These are phyloP conservation scores for Leucosporidium creatinivorum DNA, from an alignment of 768 basidiomycete species.

Conservation along the genomic window DNA sequence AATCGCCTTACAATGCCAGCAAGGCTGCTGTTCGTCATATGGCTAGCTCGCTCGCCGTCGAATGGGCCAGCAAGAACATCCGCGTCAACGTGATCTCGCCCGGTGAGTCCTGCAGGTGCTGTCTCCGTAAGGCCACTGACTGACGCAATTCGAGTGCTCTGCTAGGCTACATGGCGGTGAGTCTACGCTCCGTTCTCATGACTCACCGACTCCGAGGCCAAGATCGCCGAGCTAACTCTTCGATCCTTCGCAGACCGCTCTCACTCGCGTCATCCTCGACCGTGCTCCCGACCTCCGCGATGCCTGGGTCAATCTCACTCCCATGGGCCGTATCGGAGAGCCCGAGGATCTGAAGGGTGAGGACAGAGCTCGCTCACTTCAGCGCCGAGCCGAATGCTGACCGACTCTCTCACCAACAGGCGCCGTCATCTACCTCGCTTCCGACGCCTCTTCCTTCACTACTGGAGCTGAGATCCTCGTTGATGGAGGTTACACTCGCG, in stretches of 20 bases:
- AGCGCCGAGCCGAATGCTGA: no score
- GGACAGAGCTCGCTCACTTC: not conserved
- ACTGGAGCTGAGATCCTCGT: slow-evolving; percentile 78
- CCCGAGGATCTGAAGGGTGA: slow-evolving; percentile 76
- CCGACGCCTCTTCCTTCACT: slow-evolving; percentile 82
- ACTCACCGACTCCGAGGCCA: no score
- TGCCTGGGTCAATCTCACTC: slow-evolving; percentile 76
- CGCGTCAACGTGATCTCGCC: slow-evolving; percentile 48
- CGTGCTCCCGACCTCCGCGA: slow-evolving; percentile 63
- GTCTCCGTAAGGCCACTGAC: no score
- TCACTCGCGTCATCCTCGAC: slow-evolving; percentile 74
- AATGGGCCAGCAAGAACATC: slow-evolving; percentile 83
- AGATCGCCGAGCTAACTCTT: no score
- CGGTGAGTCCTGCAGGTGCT: slow-evolving; percentile 49
- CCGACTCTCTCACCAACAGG: no score
- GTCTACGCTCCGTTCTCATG: no score
- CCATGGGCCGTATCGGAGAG: slow-evolving; percentile 84
- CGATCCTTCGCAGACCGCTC: slow-evolving; percentile 10
- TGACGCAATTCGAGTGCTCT: no score
- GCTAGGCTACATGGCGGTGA: slow-evolving; percentile 70
- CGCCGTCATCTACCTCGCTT: slow-evolving; percentile 80
- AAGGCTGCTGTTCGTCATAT: slow-evolving; percentile 94
- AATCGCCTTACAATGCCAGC: slow-evolving; percentile 93
- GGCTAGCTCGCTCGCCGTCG: slow-evolving; percentile 84
- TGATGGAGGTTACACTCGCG: slow-evolving; percentile 76